These are phyloP conservation scores for Passalora sequoiae DNA, from an alignment of 2,329 filamentous ascomycete species.

Conservation along the genomic window DNA sequence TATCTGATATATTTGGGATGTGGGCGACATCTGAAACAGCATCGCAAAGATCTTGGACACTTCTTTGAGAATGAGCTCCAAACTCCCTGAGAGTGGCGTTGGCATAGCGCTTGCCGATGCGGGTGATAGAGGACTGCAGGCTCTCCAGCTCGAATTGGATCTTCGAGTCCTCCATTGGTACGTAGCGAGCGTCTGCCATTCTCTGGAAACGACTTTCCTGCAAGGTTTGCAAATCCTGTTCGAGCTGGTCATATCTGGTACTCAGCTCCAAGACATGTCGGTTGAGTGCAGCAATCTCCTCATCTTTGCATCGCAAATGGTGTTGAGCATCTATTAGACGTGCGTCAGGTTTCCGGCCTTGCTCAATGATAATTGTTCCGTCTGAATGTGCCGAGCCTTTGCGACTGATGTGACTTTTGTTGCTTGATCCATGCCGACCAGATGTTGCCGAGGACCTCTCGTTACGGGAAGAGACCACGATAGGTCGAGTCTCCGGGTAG, in stretches of 20 bases:
- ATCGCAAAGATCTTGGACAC: background rate
- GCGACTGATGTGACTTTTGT: background rate
- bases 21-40: background rate
- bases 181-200: conserved; percentile 7
- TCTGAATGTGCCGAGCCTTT: conserved; percentile 1
- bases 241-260: conserved; percentile 4
- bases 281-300: background rate
- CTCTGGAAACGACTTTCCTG: conserved; percentile 8
- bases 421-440: background rate
- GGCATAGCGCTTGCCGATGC: conserved; percentile 9
- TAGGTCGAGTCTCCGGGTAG: background rate
- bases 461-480: background rate
- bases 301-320: background rate
- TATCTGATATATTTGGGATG: background rate
- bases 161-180: conserved; percentile 8
- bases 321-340: background rate
- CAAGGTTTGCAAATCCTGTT: conserved; percentile 8
- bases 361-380: background rate
- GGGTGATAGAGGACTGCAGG: conserved; percentile 5
- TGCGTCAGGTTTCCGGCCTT: background rate
- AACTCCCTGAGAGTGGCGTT: background rate
- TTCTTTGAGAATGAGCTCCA: background rate
- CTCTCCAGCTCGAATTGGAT: conserved; percentile 7
- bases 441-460: background rate
- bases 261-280: background rate